Conservation (phyloP, 805 yeast species). For the Wickerhamiella slavikovae region DNA sequence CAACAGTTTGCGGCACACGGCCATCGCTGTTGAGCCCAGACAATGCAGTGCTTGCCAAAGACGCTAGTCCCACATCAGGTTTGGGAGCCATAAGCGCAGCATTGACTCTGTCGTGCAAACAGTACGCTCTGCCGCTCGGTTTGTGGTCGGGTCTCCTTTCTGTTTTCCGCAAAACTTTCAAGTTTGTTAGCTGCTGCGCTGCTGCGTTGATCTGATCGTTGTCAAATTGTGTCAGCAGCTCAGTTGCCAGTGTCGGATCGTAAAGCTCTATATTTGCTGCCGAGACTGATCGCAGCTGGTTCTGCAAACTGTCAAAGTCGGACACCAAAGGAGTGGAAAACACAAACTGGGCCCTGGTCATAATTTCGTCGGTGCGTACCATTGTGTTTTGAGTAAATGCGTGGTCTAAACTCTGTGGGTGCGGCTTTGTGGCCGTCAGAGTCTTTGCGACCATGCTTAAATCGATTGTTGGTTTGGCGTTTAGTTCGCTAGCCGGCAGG, state of each 20-base stretch:
- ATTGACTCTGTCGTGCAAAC: constrained; percentile 33
- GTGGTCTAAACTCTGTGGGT: too few relatives aligned
- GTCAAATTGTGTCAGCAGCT: constrained; percentile 25
- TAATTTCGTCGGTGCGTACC: too few relatives aligned
- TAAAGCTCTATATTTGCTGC: constrained; percentile 31
- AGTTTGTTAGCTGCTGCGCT: constrained; percentile 26
- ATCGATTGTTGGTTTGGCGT: too few relatives aligned
- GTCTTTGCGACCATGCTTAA: too few relatives aligned
- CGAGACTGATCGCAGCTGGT: constrained; percentile 36
- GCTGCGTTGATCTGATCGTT: constrained; percentile 31
- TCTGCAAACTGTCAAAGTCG: too few relatives aligned
- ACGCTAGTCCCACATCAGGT: constrained; percentile 22
- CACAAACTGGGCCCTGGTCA: too few relatives aligned
- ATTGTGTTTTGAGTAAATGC: too few relatives aligned
- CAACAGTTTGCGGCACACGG: constrained; percentile 30
- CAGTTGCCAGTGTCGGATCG: constrained; percentile 25
- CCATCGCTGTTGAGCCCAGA: constrained; percentile 16
- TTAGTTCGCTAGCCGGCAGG: too few relatives aligned
- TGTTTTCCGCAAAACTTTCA: too few relatives aligned
- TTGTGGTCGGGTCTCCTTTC: constrained; percentile 22
- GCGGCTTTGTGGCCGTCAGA: too few relatives aligned
- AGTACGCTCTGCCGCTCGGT: constrained; percentile 30
- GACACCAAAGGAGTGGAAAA: too few relatives aligned
- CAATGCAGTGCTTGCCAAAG: constrained; percentile 24
- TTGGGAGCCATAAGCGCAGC: constrained; percentile 22